Percentiles rank a stretch among this genome's conserved stretches.
Conservation (phyloP, 495 filamentous ascomycete species). For the Lophiotrema nucula region DNA sequence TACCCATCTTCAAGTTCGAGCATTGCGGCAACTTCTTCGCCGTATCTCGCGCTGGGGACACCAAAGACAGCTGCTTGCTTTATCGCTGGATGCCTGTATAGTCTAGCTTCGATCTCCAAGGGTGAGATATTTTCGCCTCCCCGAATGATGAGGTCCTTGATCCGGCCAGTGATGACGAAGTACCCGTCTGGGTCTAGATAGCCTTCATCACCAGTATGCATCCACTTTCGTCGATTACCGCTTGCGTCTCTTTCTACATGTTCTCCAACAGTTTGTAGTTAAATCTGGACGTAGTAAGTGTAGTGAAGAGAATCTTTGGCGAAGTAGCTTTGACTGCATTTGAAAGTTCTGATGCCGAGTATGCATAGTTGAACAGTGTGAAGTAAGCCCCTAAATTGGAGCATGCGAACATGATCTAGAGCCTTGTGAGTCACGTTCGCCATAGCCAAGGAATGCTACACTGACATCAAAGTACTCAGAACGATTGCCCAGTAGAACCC, state of each 20-base stretch:
- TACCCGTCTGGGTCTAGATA: constrained; percentile 32
- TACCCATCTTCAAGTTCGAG: constrained; percentile 18
- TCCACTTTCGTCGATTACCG: constrained; percentile 25
- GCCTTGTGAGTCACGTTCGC: too few species aligned
- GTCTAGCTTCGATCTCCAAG: constrained; percentile 35
- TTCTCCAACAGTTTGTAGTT: constrained; percentile 22
- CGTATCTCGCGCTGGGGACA: constrained; percentile 33
- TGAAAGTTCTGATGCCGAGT: constrained; percentile 26
- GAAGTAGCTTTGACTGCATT: constrained; percentile 11
- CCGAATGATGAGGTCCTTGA: constrained; percentile 36
- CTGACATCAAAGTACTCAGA: too few species aligned
- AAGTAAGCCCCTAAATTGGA: too few species aligned
- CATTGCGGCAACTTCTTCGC: constrained; percentile 31
- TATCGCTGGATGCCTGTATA: constrained; percentile 27
- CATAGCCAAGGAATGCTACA: too few species aligned
- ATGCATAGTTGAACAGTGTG: constrained; percentile 32
- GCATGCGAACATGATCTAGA: too few species aligned
- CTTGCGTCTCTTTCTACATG: constrained; percentile 16
- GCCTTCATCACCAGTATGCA: constrained; percentile 38
- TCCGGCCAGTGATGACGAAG: constrained; percentile 33
- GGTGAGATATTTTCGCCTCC: constrained; percentile 38
- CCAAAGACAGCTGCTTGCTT: constrained; percentile 30
- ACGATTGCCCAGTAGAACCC: too few species aligned
- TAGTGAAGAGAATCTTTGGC: constrained; percentile 27
- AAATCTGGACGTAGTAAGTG: constrained; percentile 1